Percentiles rank a stretch among this genome's conserved stretches.
Evolutionary conservation across 2,329 filamentous ascomycete genomes (phyloP).

Genomic region (Colletotrichum camelliae): DNA sequence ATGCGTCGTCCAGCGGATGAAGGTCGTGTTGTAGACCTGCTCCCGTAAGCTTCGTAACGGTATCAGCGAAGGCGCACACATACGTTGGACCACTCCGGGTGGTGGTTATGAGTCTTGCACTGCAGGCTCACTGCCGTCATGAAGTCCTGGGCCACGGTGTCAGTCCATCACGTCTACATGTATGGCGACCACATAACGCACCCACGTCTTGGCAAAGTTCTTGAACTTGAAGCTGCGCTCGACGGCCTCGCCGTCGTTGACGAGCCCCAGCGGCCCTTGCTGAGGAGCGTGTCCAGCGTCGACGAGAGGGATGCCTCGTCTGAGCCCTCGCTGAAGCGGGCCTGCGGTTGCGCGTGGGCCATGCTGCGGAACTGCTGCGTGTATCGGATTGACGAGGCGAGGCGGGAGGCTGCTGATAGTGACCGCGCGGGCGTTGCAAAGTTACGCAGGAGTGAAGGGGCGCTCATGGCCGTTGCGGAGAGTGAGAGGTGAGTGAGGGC

Average conservation of each 20-base stretch:
- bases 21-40: slow-evolving; percentile 73
- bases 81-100: slow-evolving; percentile 80
- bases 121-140: slow-evolving; percentile 75
- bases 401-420: background rate
- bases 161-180: background rate
- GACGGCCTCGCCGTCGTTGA: slow-evolving; percentile 56
- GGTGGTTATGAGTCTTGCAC: slow-evolving; percentile 72
- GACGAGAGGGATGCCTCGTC: slow-evolving; percentile 42
- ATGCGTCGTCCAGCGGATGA: slow-evolving; percentile 78
- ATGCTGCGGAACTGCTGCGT: background rate
- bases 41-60: background rate
- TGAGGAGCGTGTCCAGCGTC: slow-evolving; percentile 39
- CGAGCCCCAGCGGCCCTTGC: slow-evolving; percentile 55
- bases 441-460: background rate
- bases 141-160: slow-evolving; percentile 62
- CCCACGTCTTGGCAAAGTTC: slow-evolving; percentile 70
- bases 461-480: background rate
- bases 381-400: background rate
- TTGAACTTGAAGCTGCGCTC: slow-evolving; percentile 69
- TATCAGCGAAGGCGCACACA: background rate
- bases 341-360: background rate
- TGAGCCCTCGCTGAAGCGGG: slow-evolving; percentile 50
- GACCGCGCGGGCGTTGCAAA: background rate
- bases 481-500: background rate
- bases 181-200: slow-evolving; percentile 35